Conservation (phyloP, 345 rosid genomes). For the Populus pruinosa region DNA sequence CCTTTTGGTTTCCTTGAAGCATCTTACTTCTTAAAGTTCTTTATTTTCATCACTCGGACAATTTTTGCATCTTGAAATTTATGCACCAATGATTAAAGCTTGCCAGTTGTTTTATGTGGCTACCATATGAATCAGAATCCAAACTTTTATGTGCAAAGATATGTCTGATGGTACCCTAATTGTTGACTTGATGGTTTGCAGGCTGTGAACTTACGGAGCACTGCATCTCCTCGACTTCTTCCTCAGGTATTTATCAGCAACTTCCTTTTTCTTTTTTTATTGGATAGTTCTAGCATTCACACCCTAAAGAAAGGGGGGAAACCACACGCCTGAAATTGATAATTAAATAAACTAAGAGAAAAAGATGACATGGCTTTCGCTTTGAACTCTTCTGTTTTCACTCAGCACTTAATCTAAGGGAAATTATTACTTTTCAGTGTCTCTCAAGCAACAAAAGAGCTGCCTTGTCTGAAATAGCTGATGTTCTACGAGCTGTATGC, state of each 20-base stretch:
- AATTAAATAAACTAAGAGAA: not conserved
- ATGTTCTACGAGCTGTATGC: conserved; percentile 77
- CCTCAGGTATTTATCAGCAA: conserved; percentile 45
- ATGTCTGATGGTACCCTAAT: conserved; percentile 9
- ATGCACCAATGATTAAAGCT: not conserved
- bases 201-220: conserved; percentile 78
- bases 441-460: conserved; percentile 63
- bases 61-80: not conserved
- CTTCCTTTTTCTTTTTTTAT: not conserved
- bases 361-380: not conserved
- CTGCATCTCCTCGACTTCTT: conserved; percentile 49
- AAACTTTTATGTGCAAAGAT: not conserved
- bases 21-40: not conserved
- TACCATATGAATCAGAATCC: not conserved
- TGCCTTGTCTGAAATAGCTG: conserved; percentile 71
- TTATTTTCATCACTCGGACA: not conserved
- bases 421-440: conserved; percentile 46
- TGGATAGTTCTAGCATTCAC: not conserved
- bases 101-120: not conserved
- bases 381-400: not conserved
- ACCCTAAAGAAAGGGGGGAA: not conserved
- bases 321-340: not conserved
- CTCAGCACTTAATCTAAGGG: conserved; percentile 3
- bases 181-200: conserved; percentile 36
- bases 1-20: not conserved